These are phyloP conservation scores for Alternaria atra DNA, from an alignment of 2,329 filamentous ascomycete genomes.

Conservation along the genomic window DNA sequence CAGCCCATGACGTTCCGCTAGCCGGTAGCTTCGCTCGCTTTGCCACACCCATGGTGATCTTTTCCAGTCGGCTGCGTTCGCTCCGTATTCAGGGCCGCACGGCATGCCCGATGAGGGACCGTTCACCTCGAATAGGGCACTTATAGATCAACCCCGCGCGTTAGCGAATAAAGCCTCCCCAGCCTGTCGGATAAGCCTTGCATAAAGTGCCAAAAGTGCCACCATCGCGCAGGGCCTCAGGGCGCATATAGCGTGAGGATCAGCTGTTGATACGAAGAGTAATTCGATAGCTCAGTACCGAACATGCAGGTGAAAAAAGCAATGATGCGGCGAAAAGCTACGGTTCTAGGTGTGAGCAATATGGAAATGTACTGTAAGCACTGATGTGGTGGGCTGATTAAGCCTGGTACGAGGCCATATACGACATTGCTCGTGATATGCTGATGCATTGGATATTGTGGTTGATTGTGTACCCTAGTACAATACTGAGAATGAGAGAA, in stretches of 20 bases:
- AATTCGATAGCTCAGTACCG: constrained; percentile 21
- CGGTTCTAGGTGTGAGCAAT: constrained; percentile 20
- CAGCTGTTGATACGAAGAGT: constrained; percentile 14
- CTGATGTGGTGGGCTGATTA: constrained; percentile 18
- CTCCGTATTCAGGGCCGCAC: constrained; percentile 16
- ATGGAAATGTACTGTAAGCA: constrained; percentile 17
- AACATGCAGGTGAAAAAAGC: constrained; percentile 12
- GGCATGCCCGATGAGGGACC: constrained; percentile 14
- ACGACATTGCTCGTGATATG: constrained; percentile 1
- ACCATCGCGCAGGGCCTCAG: constrained; percentile 14
- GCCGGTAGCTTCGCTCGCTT: constrained; percentile 8
- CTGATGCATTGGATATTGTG: background rate
- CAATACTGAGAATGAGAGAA: background rate
- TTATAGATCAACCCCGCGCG: constrained; percentile 25
- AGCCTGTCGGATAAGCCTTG: constrained; percentile 23
- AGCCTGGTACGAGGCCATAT: constrained; percentile 17
- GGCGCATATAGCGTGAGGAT: constrained; percentile 6
- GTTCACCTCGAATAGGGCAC: constrained; percentile 16
- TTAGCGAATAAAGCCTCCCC: constrained; percentile 22
- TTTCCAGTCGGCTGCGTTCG: background rate
- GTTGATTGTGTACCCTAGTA: background rate
- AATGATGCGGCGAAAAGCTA: background rate
- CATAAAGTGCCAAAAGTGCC: constrained; percentile 5
- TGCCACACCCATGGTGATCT: constrained; percentile 18
- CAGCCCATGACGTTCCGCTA: constrained; percentile 19